Evolutionary conservation across 495 filamentous ascomycete genomes (phyloP), one percentile per base, ranked within the genome.

Genomic region (Penicillium robsamsonii): DNA sequence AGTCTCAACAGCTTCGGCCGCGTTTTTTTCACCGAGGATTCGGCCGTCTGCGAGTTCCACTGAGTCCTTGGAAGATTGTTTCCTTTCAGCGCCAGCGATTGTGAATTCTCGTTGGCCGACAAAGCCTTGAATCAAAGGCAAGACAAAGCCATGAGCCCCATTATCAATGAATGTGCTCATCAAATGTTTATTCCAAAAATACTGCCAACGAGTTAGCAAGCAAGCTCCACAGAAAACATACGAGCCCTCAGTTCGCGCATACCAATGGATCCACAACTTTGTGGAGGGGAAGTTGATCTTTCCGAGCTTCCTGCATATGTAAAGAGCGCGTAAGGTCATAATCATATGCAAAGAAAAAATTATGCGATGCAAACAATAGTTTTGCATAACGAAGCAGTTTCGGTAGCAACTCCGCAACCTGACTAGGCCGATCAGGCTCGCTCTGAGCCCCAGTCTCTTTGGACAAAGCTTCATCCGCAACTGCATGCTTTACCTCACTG

Each of bases 331-430:
- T 96, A 31, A 97, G 79, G 65, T 97, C 92, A 69, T 89, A 81
- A 58, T 98, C 94, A 69, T 98, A 96, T 12, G 90, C 86, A 63
- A 89, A 98, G 73, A 86, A 97, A 73, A 96, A 96, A 67, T 89
- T 96, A 52, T 79, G 79, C 17, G 87, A 91, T 4, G 86, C 80
- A 61, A 96, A 89, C 46, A 95, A 74, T 45, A 96, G 75, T 66
- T 87, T 88, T 12, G 90, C 87, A 46, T 89, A 94, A 15, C 88
- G 82, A 27, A 98, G 73, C 47, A 96, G 71, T 70, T 95, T 96
- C 2, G 93, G 92, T 31, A 93, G 76, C 17, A 97, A 72, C n/a
- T 76, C 69, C 25, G 73, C 49, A 11, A 65, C 63, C 56, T 70
- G 66, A 11, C 57, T 49, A 4, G 63, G 49, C 3, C 45, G 61